phyloP scores from a whole-genome alignment of 1,284 basidiomycete genomes.

The Melanopsichium pennsylvanicum region DNA sequence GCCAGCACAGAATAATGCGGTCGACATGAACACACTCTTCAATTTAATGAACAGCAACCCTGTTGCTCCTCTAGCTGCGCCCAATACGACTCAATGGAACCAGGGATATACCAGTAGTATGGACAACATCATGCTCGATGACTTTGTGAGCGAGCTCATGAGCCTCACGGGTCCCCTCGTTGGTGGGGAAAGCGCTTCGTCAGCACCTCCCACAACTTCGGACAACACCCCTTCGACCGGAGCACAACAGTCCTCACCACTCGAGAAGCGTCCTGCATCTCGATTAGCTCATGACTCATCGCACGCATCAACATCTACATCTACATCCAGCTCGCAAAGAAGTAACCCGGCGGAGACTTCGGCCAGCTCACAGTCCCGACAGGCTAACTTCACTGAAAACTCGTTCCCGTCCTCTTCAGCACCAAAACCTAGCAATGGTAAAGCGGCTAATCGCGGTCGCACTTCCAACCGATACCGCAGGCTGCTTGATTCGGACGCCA shows the following conservation, averaged over 20 bases:
- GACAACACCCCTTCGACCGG: constrained; percentile 16
- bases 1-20: constrained; percentile 6
- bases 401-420: neutral
- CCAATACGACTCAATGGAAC: constrained; percentile 14
- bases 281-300: constrained; percentile 1
- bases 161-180: constrained; percentile 38
- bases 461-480: constrained; percentile 34
- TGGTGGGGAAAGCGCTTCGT: constrained; percentile 7
- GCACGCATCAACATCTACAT: neutral
- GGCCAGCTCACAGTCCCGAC: neutral
- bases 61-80: neutral
- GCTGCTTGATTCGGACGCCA: constrained; percentile 41
- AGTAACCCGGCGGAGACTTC: neutral
- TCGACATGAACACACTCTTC: constrained; percentile 25
- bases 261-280: neutral
- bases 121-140: constrained; percentile 51
- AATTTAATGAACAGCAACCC: constrained; percentile 21
- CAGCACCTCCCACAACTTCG: constrained; percentile 8
- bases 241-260: constrained; percentile 10
- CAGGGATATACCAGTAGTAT: constrained; percentile 31
- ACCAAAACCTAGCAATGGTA: constrained; percentile 9
- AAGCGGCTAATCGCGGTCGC: constrained; percentile 7
- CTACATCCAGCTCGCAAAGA: neutral
- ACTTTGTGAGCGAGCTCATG: constrained; percentile 51
- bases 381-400: neutral